Evolutionary conservation across 2,329 filamentous ascomycete genomes (phyloP), one percentile per base, ranked within the genome.

Genomic region (Niveomyces coronatus): DNA sequence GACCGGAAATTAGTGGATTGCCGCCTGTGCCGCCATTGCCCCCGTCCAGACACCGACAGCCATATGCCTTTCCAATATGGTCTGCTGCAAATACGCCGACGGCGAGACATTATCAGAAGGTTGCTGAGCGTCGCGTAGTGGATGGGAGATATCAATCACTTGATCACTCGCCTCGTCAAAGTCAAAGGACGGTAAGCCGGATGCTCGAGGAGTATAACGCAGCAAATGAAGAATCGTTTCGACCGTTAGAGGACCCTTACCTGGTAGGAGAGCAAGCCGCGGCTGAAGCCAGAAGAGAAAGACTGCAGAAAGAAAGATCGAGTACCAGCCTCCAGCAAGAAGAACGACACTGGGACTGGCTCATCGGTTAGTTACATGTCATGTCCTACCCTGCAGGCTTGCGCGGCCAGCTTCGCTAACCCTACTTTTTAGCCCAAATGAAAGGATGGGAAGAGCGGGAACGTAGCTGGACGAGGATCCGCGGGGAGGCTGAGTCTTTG

Each of bases 261-360:
- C 61, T 83, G 9, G 79, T 83, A 2, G 79, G 79, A 23, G 77
- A 82, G 57, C 67, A 68, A 35, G 79, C 77, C 4, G 79, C 79
- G 3, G 62, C 65, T 9, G 56, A 65, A 44, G 75, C 76, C 7
- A 64, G 74, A 30, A 57, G 60, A n/a, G 71, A 74, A 50, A 64
- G 79, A 44, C 54, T 79, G 19, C 65, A 66, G n/a, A 61, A 69
- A 37, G 71, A 79, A 56, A 65, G 63, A 27, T 65, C 65, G 1
- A 69, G 71, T 18, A 71, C 74, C 41, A 56, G 75, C 29, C 57
- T 81, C 39, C 56, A 70, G 30, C 60, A 65, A 22, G 74, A 79
- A 57, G 71, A 79, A 46, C 60, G 63, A 42, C 63, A 71, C 33
- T 79, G 74, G 74, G 75, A 79, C 52, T 73, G 67, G 63, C 69